Conservation (phyloP, 306 rosid genomes). For the Cucumis hystrix region DNA sequence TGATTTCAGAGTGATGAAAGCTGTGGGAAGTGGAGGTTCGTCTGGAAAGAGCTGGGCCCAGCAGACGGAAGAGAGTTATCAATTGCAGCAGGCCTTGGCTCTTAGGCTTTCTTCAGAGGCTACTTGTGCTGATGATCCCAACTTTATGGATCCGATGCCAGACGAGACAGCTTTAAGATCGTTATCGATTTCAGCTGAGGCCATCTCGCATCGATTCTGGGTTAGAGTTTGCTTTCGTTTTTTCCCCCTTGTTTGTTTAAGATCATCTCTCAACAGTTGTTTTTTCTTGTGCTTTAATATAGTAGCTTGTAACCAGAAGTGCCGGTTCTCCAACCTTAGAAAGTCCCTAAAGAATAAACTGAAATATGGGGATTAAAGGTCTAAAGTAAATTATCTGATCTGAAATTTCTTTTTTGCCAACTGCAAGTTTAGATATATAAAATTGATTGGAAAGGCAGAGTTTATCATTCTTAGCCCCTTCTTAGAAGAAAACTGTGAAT, state of each 20-base stretch:
- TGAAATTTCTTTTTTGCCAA: background rate
- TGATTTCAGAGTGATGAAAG: conserved; percentile 20
- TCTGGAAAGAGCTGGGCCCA: conserved; percentile 97
- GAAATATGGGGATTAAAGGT: background rate
- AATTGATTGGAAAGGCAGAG: background rate
- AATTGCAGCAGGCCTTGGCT: conserved; percentile 80
- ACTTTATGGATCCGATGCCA: conserved; percentile 65
- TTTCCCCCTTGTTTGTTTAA: background rate
- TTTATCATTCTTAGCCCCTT: background rate
- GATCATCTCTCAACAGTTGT: background rate
- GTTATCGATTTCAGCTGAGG: conserved; percentile 32
- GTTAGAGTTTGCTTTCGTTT: conserved; percentile 17
- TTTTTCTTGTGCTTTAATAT: background rate
- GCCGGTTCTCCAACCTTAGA: background rate
- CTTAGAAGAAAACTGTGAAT: background rate
- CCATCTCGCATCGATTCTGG: conserved; percentile 85
- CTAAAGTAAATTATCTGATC: background rate
- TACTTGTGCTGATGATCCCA: conserved; percentile 80
- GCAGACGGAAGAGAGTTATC: conserved; percentile 98
- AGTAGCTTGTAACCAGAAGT: background rate
- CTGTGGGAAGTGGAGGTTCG: conserved; percentile 31
- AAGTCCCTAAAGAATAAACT: background rate
- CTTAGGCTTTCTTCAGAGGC: conserved; percentile 82
- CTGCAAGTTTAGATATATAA: background rate
- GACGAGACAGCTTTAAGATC: conserved; percentile 35